Base-by-base conservation (phyloP, 2,329 filamentous ascomycete species). In the Ceratocystiopsis brevicomis region DNA sequence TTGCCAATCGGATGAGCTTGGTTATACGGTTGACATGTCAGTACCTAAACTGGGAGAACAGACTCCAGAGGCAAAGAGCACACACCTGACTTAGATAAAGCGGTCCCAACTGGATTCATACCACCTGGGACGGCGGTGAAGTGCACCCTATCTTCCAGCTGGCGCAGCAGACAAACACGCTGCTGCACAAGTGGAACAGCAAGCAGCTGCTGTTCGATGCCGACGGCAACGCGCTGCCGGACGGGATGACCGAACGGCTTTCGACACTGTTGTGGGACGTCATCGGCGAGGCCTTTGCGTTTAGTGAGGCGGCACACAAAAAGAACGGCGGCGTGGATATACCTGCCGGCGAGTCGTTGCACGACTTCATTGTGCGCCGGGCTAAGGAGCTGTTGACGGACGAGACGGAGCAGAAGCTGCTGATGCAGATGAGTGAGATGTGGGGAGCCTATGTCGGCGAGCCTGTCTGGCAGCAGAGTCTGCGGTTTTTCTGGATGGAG, bases 381-480 rank as follows among this genome's bases (percentile, higher is more conserved):
- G 57, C 71, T 0, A 54, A 62, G n/a, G 54, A 63, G 50, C 58
- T 52, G 45, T 51, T 54, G 8, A 54, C 61, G 38, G 54, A 57
- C 41, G 42, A 57, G 46, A 45, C 57, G 32, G 69, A 67, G 46
- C 63, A 67, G 45, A 53, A 61, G 25, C 61, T 63, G 0, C 62
- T 73, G 33, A 53, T 76, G 6, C 61, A 72, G 37, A 63, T 73
- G 52, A 67, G 68, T 16, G 67, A 69, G 45, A 67, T 76, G 57
- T 80, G 74, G 73, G 75, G 74, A 35, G 67, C 69, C 1, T 79
- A 78, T 54, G 68, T 79, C 10, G 76, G 76, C 8, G 71, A 70
- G 46, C 63, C 69, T 0, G 61, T 76, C 30, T 66, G 71, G 50
- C 64, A 58, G 38, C 75, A 79, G 53, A 77, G 71, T 51, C 55